Evolutionary conservation across 805 yeast species (phyloP), one percentile per base, ranked within the genome.

Genomic region (Kregervanrija fluxuum): DNA sequence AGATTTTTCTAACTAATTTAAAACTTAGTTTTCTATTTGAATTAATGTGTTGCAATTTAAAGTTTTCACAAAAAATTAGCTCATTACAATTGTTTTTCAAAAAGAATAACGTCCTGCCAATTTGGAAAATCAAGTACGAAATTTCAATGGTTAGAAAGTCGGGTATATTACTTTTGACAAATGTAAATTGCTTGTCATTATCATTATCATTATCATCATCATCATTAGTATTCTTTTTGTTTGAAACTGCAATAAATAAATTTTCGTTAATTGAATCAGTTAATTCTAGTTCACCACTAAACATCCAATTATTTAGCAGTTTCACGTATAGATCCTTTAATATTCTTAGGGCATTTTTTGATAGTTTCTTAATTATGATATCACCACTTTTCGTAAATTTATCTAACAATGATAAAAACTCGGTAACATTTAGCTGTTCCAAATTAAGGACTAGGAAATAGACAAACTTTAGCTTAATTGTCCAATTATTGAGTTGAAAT

Each of bases 101-200:
- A 56, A 82, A 90, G 9, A 77, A 70, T 5, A 82, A 65, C 6
- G 85, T 75, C 49, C 82, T 80, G 0, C 99, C 99, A 14, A 84
- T 78, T 41, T 82, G 79, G 51, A 68, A 78, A 5, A 81, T 71
- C 46, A 72, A 68, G 17, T 62, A 54, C 3, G 79, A 72, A 2
- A 70, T 54, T 11, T 61, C 58, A 5, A 51, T 51, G 2, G 71
- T 51, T 32, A 79, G 57, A 49, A 77, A 76, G 8, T 48, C 42
- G 0, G 86, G 85, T 4, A 72, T 65, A 36, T 64, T 68, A 0
- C 30, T n/a, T 58, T 60, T 0, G 58, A 54, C 3, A 42, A 17
- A 35, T 40, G 47, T n/a, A 22, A 17, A 33, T 30, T 46, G 14
- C 10, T 35, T 14, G 11, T 15, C 17, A 13, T 17, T 12, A 11